Evolutionary conservation across 371 early-diverging fungal genomes (phyloP).

Genomic region (Thermomucor indicae-seudaticae): DNA sequence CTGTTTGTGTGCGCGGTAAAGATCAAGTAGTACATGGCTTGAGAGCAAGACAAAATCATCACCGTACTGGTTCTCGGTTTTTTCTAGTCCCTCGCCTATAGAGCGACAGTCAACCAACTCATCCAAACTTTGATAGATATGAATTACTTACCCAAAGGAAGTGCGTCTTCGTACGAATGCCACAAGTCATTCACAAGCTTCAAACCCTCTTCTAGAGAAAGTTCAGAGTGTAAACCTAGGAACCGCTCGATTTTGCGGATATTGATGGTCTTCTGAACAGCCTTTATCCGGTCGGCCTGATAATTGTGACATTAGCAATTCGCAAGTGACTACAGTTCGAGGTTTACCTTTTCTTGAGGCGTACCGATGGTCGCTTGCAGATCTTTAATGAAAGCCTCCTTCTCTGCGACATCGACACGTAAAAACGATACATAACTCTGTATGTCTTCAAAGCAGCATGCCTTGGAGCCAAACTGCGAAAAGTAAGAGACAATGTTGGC

Average conservation of each 20-base stretch:
- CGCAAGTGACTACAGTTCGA: not conserved
- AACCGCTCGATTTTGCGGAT: slow-evolving; percentile 52
- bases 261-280: slow-evolving; percentile 46
- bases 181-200: slow-evolving; percentile 45
- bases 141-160: slow-evolving; percentile 50
- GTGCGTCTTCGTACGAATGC: slow-evolving; percentile 50
- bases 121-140: not conserved
- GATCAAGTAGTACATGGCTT: slow-evolving; percentile 53
- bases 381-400: slow-evolving; percentile 29
- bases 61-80: slow-evolving; percentile 75
- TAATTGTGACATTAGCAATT: not conserved
- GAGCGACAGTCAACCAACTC: too few relatives aligned
- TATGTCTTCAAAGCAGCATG: slow-evolving; percentile 79
- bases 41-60: slow-evolving; percentile 77
- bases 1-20: slow-evolving; percentile 38
- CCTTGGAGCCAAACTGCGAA: slow-evolving; percentile 61
- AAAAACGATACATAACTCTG: slow-evolving; percentile 50
- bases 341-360: slow-evolving; percentile 29
- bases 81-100: slow-evolving; percentile 60
- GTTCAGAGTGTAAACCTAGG: slow-evolving; percentile 27
- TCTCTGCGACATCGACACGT: slow-evolving; percentile 15
- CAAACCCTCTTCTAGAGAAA: slow-evolving; percentile 8
- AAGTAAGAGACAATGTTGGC: slow-evolving; percentile 59
- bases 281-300: slow-evolving; percentile 27
- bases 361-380: slow-evolving; percentile 28